phyloP scores from a whole-genome alignment of 306 rosid genomes.

The Begonia loranthoides region DNA sequence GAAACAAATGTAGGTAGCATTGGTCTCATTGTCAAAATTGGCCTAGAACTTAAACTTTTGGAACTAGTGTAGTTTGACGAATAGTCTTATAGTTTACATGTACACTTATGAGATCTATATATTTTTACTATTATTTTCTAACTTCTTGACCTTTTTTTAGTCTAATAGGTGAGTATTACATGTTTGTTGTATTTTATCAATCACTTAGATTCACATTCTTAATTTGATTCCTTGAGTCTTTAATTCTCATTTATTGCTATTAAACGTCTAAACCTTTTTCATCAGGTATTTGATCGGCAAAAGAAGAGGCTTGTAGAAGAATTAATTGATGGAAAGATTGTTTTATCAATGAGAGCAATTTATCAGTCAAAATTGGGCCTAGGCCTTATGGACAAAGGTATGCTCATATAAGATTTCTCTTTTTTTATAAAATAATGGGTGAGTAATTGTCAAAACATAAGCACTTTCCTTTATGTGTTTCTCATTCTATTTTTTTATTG shows the following conservation, averaged over 20 bases:
- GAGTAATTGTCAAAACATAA: neutral
- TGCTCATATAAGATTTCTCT: slow-evolving; percentile 3
- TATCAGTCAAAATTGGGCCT: slow-evolving; percentile 96
- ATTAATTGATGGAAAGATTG: slow-evolving; percentile 73
- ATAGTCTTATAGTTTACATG: too few species aligned
- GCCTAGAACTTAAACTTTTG: too few species aligned
- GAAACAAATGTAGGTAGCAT: too few species aligned
- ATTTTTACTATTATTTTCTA: too few species aligned
- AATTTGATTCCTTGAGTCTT: slow-evolving; percentile 2
- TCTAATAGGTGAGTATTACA: too few species aligned
- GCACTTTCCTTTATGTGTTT: neutral
- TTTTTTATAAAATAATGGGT: slow-evolving; percentile 8
- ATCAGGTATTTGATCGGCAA: slow-evolving; percentile 82
- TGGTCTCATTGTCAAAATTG: too few species aligned
- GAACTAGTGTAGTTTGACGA: too few species aligned
- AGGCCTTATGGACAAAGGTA: slow-evolving; percentile 82
- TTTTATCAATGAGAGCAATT: slow-evolving; percentile 93
- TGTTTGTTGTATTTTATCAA: too few species aligned
- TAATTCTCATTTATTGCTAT: slow-evolving; percentile 1
- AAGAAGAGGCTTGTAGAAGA: slow-evolving; percentile 84
- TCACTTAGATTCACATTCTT: neutral
- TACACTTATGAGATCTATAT: too few species aligned
- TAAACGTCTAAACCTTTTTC: slow-evolving; percentile 10
- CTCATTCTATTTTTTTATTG: neutral
- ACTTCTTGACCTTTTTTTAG: too few species aligned